Base-by-base conservation (phyloP, 768 basidiomycete genomes). In the Xerocomellus amylosporus region DNA sequence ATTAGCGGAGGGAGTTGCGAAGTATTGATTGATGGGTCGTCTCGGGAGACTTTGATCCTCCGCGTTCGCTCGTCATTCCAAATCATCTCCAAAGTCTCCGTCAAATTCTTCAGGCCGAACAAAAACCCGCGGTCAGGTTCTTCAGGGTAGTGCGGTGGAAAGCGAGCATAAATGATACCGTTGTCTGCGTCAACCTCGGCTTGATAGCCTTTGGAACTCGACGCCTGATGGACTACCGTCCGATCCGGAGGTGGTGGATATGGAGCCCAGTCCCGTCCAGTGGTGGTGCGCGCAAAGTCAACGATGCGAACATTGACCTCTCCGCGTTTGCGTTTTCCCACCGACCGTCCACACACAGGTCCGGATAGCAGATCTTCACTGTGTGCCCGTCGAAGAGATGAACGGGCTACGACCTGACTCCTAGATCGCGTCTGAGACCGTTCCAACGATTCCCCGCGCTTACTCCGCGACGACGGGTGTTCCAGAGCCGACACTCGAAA, bases 221-320 rank as follows among this genome's bases (percentile, higher is more conserved):
- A 77, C 43, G 78, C 74, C 60, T 84, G 81, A 55, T 75, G 69
- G 14, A 76, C 67, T 30, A 69, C 62, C 39, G 62, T 55, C 34
- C 71, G 73, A 54, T 75, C 76, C 34, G 74, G 69, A 20, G 77
- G 70, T 4, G 79, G 72, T 2, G 86, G 81, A 65, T 81, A 80
- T 12, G 86, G 80, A 40, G 90, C 71, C 83, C 92, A 98, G 71
- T 99, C 97, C 22, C 80, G 79, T 13, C 97, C 97, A 2, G 95
- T 98, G 9, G 94, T 98, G 48, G 97, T 98, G 67, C 98, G 96
- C 13, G 96, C 97, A 73, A 99, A 99, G 73, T 99, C 97, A 51
- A 99, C 97, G 48, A 99, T 85, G 34, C 95, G 92, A 58, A 99
- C 90, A 66, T 91, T 93, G 55, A 98, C 83, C 68, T 97, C 96